Percentiles rank a stretch among this genome's conserved stretches.
Conservation (phyloP, 768 basidiomycete species). For the Cytidiella melzeri region DNA sequence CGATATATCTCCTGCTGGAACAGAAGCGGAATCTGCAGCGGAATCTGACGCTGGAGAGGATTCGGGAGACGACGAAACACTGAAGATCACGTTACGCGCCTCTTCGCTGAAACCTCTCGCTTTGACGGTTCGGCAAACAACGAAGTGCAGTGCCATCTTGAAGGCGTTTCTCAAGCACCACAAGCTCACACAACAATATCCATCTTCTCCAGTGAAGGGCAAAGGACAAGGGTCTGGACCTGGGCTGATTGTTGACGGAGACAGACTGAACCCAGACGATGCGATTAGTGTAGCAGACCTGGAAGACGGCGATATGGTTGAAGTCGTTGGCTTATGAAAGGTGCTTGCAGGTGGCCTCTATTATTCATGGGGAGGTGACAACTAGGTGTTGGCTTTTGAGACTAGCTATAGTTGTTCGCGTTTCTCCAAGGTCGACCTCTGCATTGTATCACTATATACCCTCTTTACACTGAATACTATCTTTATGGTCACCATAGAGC, state of each 20-base stretch:
- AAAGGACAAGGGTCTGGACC: conserved; percentile 38
- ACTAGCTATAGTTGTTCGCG: too few species aligned
- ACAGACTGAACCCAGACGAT: conserved; percentile 51
- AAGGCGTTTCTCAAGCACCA: conserved; percentile 69
- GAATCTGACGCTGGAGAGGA: conserved; percentile 22
- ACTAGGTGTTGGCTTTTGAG: too few species aligned
- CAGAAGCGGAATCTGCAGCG: conserved; percentile 15
- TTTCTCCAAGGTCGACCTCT: too few species aligned
- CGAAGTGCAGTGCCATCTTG: conserved; percentile 72
- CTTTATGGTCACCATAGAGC: too few species aligned
- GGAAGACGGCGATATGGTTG: conserved; percentile 77
- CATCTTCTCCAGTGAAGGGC: conserved; percentile 23
- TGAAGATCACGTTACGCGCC: conserved; percentile 66
- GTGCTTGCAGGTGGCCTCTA: too few species aligned
- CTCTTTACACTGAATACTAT: too few species aligned
- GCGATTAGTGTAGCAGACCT: conserved; percentile 64
- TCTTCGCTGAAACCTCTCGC: conserved; percentile 47
- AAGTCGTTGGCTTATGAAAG: conserved; percentile 56
- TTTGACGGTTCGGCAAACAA: conserved; percentile 66
- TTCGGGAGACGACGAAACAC: conserved; percentile 40
- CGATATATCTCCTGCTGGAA: conserved; percentile 19
- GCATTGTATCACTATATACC: too few species aligned
- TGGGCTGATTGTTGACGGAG: conserved; percentile 61
- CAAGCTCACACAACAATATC: conserved; percentile 51
- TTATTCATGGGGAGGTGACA: too few species aligned